A percentile compares a stretch with the other conserved stretches of the same genome.
Evolutionary conservation across 768 basidiomycete genomes (phyloP).

Genomic region (Arthromyces matolae): DNA sequence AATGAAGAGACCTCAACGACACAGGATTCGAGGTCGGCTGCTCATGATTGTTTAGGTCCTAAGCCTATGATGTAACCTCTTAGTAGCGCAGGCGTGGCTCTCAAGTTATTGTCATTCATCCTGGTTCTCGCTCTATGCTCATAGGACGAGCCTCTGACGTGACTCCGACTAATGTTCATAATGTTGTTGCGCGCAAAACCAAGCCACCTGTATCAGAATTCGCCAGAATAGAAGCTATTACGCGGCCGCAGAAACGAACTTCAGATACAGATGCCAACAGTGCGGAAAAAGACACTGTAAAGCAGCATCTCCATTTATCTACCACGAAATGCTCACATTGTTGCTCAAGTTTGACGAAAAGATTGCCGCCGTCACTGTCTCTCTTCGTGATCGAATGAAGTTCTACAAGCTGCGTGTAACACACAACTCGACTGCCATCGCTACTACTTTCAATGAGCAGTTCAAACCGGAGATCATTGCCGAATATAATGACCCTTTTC

Average conservation of each 20-base stretch:
- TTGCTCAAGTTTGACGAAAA: constrained; percentile 85
- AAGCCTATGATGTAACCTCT: constrained; percentile 25
- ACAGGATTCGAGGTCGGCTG: constrained; percentile 46
- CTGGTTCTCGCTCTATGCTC: constrained; percentile 68
- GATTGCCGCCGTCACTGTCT: constrained; percentile 64
- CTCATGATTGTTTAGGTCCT: constrained; percentile 1
- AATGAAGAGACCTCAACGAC: constrained; percentile 35
- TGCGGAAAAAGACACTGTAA: constrained; percentile 52
- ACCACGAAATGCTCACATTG: too few species aligned
- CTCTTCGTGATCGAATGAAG: constrained; percentile 78
- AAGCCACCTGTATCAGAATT: constrained; percentile 41
- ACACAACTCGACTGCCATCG: constrained; percentile 64
- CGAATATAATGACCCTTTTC: constrained; percentile 78
- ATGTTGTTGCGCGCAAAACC: constrained; percentile 68
- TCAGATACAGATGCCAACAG: constrained; percentile 24
- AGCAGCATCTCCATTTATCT: too few species aligned
- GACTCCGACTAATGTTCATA: constrained; percentile 61
- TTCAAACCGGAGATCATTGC: constrained; percentile 84
- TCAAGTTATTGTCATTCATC: constrained; percentile 76
- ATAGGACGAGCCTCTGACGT: constrained; percentile 79
- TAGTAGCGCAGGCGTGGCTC: constrained; percentile 59
- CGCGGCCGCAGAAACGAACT: constrained; percentile 40
- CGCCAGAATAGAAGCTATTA: constrained; percentile 46
- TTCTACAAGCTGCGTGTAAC: constrained; percentile 82
- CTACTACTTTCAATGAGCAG: constrained; percentile 75